phyloP scores from a whole-genome alignment of 1,139 yeast genomes.

The Geotrichum bryndzae region DNA sequence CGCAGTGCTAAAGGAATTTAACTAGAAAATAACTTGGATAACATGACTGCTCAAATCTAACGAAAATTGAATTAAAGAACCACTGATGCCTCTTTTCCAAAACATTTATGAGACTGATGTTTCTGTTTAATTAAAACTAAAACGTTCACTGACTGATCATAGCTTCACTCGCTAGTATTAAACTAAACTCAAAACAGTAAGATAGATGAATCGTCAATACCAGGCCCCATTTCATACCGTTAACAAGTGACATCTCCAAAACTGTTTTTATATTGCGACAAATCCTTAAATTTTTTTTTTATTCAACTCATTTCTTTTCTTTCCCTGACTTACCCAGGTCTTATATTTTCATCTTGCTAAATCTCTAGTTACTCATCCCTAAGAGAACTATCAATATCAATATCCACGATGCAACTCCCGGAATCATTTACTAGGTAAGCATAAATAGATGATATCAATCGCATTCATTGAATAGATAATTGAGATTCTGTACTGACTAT shows the following conservation, averaged over 20 bases:
- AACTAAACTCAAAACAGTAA: constrained; percentile 2
- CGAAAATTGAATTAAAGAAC: background rate
- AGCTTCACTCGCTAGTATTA: background rate
- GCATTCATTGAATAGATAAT: background rate
- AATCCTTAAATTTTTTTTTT: constrained; percentile 1
- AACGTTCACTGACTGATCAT: background rate
- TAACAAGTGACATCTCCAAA: background rate
- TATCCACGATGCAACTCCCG: constrained; percentile 8
- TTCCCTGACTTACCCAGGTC: background rate
- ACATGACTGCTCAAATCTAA: background rate
- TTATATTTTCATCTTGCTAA: background rate
- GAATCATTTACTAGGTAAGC: constrained; percentile 14
- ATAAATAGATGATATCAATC: background rate
- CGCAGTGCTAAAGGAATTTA: background rate
- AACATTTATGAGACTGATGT: background rate
- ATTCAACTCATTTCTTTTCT: background rate
- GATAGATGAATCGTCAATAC: background rate
- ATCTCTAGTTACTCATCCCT: background rate
- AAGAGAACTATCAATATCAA: background rate
- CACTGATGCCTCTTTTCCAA: background rate
- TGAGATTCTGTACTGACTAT: background rate
- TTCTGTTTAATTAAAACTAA: background rate
- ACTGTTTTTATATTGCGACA: constrained; percentile 16
- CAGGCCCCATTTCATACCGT: constrained; percentile 14
- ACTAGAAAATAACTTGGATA: background rate